Conservation (phyloP, 1,284 basidiomycete species). For the Neolentinus lepideus region DNA sequence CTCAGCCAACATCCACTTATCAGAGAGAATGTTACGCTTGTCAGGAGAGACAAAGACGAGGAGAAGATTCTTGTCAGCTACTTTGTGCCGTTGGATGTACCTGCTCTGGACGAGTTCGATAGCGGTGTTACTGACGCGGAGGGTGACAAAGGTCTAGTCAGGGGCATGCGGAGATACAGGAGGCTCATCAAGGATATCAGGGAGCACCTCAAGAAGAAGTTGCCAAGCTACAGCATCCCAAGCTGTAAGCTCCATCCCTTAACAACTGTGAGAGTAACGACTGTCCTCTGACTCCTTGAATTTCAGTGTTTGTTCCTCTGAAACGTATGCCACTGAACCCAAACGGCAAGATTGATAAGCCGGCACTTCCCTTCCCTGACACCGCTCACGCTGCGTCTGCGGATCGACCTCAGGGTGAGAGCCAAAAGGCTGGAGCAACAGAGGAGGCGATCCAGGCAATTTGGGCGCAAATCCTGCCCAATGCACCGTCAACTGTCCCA, state of each 20-base stretch:
- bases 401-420: slow-evolving; percentile 17
- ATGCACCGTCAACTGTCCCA: slow-evolving; percentile 73
- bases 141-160: slow-evolving; percentile 52
- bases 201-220: slow-evolving; percentile 95
- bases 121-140: slow-evolving; percentile 65
- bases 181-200: slow-evolving; percentile 90
- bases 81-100: slow-evolving; percentile 86
- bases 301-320: slow-evolving; percentile 87
- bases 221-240: slow-evolving; percentile 91
- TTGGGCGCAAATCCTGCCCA: slow-evolving; percentile 83
- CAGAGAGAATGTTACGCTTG: slow-evolving; percentile 95
- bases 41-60: slow-evolving; percentile 97
- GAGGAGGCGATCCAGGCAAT: slow-evolving; percentile 78
- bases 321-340: slow-evolving; percentile 97
- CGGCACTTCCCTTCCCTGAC: slow-evolving; percentile 97
- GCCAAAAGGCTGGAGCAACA: slow-evolving; percentile 52
- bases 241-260: slow-evolving; percentile 45
- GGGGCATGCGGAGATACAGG: slow-evolving; percentile 79
- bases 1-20: slow-evolving; percentile 91
- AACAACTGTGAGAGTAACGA: slow-evolving; percentile 3
- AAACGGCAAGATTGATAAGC: slow-evolving; percentile 99
- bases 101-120: slow-evolving; percentile 66
- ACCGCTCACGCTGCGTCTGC: slow-evolving; percentile 67
- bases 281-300: slow-evolving; percentile 9
- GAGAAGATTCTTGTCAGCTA: slow-evolving; percentile 99